phyloP scores from a whole-genome alignment of 2,329 filamentous ascomycete genomes.

The Beauveria sp. region DNA sequence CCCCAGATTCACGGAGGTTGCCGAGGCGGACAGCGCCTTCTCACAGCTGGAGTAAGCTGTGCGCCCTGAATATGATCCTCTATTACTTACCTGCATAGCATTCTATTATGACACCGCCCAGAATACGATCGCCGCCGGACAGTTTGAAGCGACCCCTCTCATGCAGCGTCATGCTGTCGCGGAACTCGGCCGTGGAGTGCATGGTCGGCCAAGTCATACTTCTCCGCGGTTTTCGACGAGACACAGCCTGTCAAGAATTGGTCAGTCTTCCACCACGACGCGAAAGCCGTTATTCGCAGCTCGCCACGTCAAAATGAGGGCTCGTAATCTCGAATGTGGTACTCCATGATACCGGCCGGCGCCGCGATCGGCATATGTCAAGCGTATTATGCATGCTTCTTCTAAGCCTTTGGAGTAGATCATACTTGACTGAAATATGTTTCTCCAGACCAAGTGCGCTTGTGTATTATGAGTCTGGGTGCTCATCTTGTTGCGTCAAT shows the following conservation, averaged over 20 bases:
- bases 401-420: neutral
- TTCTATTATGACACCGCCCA: constrained; percentile 6
- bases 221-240: neutral
- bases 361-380: constrained; percentile 1
- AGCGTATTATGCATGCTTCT: neutral
- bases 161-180: neutral
- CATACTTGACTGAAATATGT: neutral
- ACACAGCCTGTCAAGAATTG: neutral
- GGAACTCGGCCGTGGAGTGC: neutral
- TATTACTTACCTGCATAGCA: neutral
- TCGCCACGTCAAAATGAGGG: neutral
- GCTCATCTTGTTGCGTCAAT: neutral
- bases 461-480: constrained; percentile 1
- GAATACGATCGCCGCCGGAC: neutral
- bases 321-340: neutral
- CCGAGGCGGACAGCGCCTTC: neutral
- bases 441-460: neutral
- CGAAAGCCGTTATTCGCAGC: neutral
- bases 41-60: neutral
- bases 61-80: neutral
- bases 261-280: neutral
- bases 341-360: neutral
- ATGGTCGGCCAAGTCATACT: neutral
- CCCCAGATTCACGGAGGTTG: neutral
- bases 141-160: neutral